Evolutionary conservation across 106 monocot genomes (phyloP).

Genomic region (Platanthera zijinensis): DNA sequence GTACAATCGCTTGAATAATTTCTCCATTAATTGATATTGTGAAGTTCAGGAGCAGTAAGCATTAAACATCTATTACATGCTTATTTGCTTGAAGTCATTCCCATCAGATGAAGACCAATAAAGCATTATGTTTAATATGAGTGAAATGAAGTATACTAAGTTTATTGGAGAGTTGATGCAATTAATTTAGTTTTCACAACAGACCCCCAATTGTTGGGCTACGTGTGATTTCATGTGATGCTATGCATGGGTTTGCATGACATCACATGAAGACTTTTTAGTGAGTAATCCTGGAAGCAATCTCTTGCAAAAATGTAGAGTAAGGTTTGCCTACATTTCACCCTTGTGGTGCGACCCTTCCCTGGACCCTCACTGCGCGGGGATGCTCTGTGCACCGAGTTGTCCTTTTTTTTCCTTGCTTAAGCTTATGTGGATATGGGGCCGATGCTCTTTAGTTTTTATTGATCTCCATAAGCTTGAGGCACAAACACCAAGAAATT

Average conservation of each 20-base stretch:
- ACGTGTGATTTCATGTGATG: neutral
- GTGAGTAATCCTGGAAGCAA: too few relatives aligned
- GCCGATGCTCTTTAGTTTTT: too few relatives aligned
- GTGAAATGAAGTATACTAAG: neutral
- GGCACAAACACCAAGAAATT: too few relatives aligned
- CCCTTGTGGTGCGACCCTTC: too few relatives aligned
- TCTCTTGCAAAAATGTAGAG: too few relatives aligned
- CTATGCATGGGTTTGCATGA: neutral
- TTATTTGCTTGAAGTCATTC: neutral
- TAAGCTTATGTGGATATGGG: too few relatives aligned
- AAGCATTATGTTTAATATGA: neutral
- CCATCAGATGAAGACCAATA: neutral
- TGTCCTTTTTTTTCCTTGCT: too few relatives aligned
- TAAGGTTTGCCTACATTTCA: too few relatives aligned
- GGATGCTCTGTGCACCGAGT: too few relatives aligned
- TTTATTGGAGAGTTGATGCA: neutral
- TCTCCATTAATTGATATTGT: neutral
- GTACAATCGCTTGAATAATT: constrained; percentile 23
- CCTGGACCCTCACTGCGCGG: too few relatives aligned
- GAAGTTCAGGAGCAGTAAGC: neutral
- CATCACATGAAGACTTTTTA: neutral
- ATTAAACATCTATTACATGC: neutral
- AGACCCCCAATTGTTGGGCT: neutral
- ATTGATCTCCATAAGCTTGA: too few relatives aligned
- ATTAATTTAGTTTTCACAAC: neutral